Evolutionary conservation across 2,329 filamentous ascomycete genomes (phyloP), one percentile per base, ranked within the genome.

Genomic region (Colletotrichum sp.): DNA sequence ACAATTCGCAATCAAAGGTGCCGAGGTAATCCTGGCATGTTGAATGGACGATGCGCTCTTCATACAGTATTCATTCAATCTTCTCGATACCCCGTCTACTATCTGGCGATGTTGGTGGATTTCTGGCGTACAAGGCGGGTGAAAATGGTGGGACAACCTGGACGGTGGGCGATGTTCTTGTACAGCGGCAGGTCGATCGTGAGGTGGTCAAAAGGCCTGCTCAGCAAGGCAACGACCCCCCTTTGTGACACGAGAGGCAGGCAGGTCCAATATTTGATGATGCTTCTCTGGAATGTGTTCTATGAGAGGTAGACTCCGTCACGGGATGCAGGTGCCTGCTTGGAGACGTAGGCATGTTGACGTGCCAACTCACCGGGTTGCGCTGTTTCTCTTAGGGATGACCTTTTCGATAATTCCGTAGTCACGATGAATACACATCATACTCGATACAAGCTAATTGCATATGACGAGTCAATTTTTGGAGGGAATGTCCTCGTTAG

Each of bases 51-150:
- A 74, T 34, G 52, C 32, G 60, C 34, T 32, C 15, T 43, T 60
- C n/a, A 52, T 48, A 55, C 48, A 57, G 74, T 26, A 32, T 57
- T 61, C 48, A 10, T 65, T 48, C 26, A 65, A 69, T 64, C 65
- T 74, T 69, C 57, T 69, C 65, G 74, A 76, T 76, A 76, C 74
- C 74, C 74, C 64, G 43, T 74, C 34, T 76, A 28, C 60, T 65
- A 16, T 72, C 30, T 72, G 66, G 74, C 70, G 48, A 76, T 69
- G n/a, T 74, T 76, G 70, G 65, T 76, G 70, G 70, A 68, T 52
- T 71, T 74, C 18, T 60, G 70, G 74, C 74, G 74, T 73, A 76
- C n/a, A 61, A 69, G n/a, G 64, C 63, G 36, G 7, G 36, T 12
- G 58, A 74, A 60, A 69, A 55, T 58, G 48, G 61, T 38, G 74